phyloP scores from a whole-genome alignment of 2,329 filamentous ascomycete species.

The Allantophomopsis lycopodina region DNA sequence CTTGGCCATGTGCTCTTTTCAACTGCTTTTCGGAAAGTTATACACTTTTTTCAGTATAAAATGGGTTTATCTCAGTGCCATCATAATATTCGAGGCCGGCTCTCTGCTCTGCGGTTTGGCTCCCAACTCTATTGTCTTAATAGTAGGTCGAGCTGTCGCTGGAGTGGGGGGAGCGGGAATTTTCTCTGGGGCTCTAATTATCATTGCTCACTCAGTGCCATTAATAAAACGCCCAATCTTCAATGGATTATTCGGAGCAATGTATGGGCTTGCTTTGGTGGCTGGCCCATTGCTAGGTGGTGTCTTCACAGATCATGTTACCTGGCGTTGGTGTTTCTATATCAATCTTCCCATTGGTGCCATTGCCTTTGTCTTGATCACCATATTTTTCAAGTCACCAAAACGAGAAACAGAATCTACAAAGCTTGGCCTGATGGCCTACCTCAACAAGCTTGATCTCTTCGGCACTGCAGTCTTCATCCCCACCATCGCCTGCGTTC shows the following conservation, averaged over 20 bases:
- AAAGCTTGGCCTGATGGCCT: conserved; percentile 22
- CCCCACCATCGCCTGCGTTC: conserved; percentile 11
- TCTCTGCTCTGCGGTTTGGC: conserved; percentile 12
- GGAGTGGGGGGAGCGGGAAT: conserved; percentile 12
- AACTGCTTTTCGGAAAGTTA: conserved; percentile 7
- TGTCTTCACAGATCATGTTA: conserved; percentile 21
- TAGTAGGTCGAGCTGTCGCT: conserved; percentile 14
- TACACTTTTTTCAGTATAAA: conserved; percentile 11
- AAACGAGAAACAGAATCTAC: background rate
- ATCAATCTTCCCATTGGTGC: conserved; percentile 21
- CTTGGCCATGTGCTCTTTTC: conserved; percentile 12
- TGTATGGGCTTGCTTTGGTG: conserved; percentile 12
- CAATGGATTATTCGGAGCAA: conserved; percentile 9
- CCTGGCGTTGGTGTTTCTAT: conserved; percentile 19
- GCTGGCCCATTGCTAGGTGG: conserved; percentile 22
- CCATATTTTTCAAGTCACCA: conserved; percentile 1
- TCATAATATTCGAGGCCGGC: conserved; percentile 15
- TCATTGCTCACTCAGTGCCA: conserved; percentile 9
- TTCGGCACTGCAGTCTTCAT: conserved; percentile 17
- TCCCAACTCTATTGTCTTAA: conserved; percentile 13
- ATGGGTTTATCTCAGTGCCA: conserved; percentile 7
- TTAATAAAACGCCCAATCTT: conserved; percentile 7
- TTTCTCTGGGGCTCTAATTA: conserved; percentile 11
- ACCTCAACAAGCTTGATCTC: conserved; percentile 18
- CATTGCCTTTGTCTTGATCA: conserved; percentile 17